phyloP scores from a whole-genome alignment of 257 asterid genomes.

The Solanum raphanifolium region DNA sequence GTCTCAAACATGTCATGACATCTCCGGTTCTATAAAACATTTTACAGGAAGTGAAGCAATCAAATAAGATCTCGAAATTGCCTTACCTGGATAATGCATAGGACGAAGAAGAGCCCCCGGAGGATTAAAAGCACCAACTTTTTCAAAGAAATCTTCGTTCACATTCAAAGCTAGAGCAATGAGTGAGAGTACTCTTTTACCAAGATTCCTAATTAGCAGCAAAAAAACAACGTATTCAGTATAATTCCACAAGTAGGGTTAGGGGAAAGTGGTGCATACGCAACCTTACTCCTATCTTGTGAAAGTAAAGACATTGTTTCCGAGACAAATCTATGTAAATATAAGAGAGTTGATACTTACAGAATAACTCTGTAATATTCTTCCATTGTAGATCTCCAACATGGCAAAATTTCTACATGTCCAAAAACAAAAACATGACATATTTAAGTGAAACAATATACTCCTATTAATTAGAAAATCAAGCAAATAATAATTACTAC shows the following conservation, averaged over 20 bases:
- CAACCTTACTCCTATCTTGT: background rate
- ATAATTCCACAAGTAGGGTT: background rate
- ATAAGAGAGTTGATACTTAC: constrained; percentile 21
- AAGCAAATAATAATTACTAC: background rate
- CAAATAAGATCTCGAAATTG: background rate
- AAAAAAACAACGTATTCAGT: background rate
- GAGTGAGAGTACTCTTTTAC: constrained; percentile 25
- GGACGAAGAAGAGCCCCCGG: constrained; percentile 38
- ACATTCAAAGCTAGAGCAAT: constrained; percentile 39
- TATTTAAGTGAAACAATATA: background rate
- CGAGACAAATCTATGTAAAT: background rate
- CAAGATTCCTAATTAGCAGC: constrained; percentile 24
- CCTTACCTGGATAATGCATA: constrained; percentile 42
- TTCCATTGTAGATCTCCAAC: constrained; percentile 46
- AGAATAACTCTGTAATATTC: constrained; percentile 22
- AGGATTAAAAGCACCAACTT: constrained; percentile 33
- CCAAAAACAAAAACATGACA: background rate
- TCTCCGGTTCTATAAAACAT: background rate
- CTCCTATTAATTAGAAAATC: background rate
- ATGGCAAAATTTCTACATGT: constrained; percentile 28
- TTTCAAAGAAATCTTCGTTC: constrained; percentile 40
- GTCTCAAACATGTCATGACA: background rate
- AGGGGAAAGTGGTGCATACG: background rate
- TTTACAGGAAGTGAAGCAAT: background rate
- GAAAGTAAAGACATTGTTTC: background rate